These are phyloP conservation scores for Phialemonium atrogriseum DNA, from an alignment of 2,329 filamentous ascomycete species.

Conservation along the genomic window DNA sequence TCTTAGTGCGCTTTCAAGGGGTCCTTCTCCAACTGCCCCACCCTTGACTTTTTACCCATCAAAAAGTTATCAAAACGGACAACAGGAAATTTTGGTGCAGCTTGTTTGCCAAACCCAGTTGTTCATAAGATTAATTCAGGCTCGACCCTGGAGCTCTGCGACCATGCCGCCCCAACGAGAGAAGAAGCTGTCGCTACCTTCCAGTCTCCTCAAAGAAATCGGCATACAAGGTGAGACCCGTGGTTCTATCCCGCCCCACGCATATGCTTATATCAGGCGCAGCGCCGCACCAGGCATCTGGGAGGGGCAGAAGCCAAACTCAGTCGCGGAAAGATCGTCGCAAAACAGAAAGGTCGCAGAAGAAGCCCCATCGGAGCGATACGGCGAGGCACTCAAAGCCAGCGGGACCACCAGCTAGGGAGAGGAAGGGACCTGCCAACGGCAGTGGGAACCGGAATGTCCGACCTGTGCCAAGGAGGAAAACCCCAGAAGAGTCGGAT, in stretches of 20 bases:
- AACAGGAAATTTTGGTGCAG: too few species aligned
- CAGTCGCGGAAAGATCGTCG: slow-evolving; percentile 54
- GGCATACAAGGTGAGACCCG: slow-evolving; percentile 15
- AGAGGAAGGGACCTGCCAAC: too few species aligned
- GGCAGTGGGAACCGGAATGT: too few species aligned
- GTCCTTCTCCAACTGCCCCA: too few species aligned
- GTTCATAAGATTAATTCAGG: too few species aligned
- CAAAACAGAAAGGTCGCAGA: slow-evolving; percentile 55
- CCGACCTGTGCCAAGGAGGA: too few species aligned
- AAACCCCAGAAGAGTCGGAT: slow-evolving; percentile 4
- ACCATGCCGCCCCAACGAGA: slow-evolving; percentile 20
- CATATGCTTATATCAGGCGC: neutral
- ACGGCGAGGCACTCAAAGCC: neutral
- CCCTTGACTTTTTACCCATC: too few species aligned
- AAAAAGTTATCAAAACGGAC: slow-evolving; percentile 5
- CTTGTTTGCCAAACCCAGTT: too few species aligned
- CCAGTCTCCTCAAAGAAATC: slow-evolving; percentile 34
- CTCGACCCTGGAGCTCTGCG: neutral
- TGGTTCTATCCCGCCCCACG: neutral
- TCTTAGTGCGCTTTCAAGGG: too few species aligned
- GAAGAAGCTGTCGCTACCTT: slow-evolving; percentile 32
- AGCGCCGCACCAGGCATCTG: too few species aligned
- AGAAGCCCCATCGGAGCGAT: slow-evolving; percentile 37
- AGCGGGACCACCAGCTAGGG: too few species aligned
- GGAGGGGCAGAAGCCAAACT: slow-evolving; percentile 9